Conservation (phyloP, 176 grass and related monocot species). For the Panicum miliaceum region DNA sequence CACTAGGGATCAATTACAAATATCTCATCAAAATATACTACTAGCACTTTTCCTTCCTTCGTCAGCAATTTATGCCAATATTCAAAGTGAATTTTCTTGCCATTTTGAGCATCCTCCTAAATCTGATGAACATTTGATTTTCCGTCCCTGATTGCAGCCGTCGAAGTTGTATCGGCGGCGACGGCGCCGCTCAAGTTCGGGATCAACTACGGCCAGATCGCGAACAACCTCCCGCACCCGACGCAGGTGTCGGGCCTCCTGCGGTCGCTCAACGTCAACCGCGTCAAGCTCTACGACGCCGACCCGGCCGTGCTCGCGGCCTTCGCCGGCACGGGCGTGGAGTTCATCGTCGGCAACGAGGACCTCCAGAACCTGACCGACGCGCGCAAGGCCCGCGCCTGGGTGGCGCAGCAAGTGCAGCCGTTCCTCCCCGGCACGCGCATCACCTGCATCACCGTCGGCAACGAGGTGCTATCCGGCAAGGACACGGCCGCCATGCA, state of each 20-base stretch:
- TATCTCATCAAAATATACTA: background rate
- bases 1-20: background rate
- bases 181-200: slow-evolving; percentile 53
- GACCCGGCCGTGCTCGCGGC: slow-evolving; percentile 63
- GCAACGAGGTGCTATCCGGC: slow-evolving; percentile 78
- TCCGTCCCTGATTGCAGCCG: background rate
- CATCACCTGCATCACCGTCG: slow-evolving; percentile 69
- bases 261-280: slow-evolving; percentile 59
- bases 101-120: background rate
- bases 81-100: background rate
- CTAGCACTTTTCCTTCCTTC: background rate
- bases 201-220: slow-evolving; percentile 89
- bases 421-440: slow-evolving; percentile 66
- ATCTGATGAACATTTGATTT: background rate
- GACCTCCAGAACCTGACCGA: slow-evolving; percentile 57
- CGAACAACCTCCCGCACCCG: slow-evolving; percentile 67
- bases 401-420: slow-evolving; percentile 71
- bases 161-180: slow-evolving; percentile 21
- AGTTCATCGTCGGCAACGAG: slow-evolving; percentile 72
- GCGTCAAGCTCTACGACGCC: slow-evolving; percentile 81
- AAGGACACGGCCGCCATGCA: slow-evolving; percentile 46
- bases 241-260: slow-evolving; percentile 62
- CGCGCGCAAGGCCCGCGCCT: slow-evolving; percentile 45
- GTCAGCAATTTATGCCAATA: background rate
- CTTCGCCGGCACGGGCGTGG: slow-evolving; percentile 65